Conservation (phyloP, 805 yeast species). For the Candida sanyiensis region DNA sequence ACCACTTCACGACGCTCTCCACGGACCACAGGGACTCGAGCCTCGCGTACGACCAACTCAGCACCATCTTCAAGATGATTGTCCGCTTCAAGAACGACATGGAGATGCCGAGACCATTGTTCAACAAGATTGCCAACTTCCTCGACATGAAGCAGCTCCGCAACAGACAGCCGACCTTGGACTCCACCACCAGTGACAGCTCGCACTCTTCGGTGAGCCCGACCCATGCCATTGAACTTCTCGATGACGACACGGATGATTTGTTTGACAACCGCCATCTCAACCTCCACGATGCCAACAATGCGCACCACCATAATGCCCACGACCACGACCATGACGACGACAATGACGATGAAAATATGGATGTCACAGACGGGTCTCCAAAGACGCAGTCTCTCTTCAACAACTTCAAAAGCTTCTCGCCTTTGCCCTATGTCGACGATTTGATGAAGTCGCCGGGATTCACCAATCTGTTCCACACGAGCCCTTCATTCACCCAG, state of each 20-base stretch:
- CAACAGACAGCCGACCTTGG: conserved; percentile 4
- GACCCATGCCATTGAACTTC: neutral
- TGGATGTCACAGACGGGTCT: neutral
- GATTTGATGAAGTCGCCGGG: conserved; percentile 1
- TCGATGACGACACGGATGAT: conserved; percentile 2
- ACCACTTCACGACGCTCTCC: conserved; percentile 16
- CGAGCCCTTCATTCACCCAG: no score
- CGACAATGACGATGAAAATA: neutral
- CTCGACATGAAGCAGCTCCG: conserved; percentile 13
- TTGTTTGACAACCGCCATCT: neutral
- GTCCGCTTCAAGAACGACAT: conserved; percentile 18
- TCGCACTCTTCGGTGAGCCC: neutral
- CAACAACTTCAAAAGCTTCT: neutral
- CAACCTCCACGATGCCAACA: neutral
- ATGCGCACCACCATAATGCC: neutral
- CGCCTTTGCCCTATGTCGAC: conserved; percentile 2
- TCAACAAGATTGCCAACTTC: conserved; percentile 14
- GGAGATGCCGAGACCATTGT: conserved; percentile 17
- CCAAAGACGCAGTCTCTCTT: conserved; percentile 4
- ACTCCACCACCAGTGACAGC: neutral
- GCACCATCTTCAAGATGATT: conserved; percentile 16
- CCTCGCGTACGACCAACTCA: conserved; percentile 18
- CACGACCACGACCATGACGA: neutral
- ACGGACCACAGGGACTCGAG: conserved; percentile 10
- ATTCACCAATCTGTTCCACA: conserved; percentile 1